Base-by-base conservation (phyloP, 306 rosid species). In the Coriaria nepalensis region DNA sequence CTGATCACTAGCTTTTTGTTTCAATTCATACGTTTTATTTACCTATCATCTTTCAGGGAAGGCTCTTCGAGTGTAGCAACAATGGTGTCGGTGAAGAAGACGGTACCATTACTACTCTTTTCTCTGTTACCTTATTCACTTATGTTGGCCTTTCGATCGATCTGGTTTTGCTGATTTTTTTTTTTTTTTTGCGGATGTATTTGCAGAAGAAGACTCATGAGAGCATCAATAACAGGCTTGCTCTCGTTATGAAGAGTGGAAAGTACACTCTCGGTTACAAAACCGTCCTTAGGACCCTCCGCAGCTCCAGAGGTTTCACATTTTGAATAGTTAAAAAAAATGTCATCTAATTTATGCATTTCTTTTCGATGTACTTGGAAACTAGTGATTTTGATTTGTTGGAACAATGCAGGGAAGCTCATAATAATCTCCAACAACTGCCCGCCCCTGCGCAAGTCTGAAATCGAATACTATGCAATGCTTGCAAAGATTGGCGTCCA, bases 201-300 rank as follows among this genome's bases (percentile, higher is more conserved):
- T 29, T 60, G 67, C 68, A 67, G 68, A 73, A 73, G 74, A 68
- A 68, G 69, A 57, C 66, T 43, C 74, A 68, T 11, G 69, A 63
- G 65, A 57, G 52, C 47, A 57, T 68, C 37, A 68, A 68, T 45
- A 68, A 55, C 50, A 57, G 69, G 53, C 68, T 68, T 8, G 69
- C 69, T n/a, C 69, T 62, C 0, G 69, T 68, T 36, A 47, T 68
- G 61, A 68, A 68, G 66, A 68, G 62, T 14, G 69, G 74, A 40
- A 68, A 68, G 37, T 68, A 34, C 65, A 62, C 38, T 15, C 57
- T 68, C n/a, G 69, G 74, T 0, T 68, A 62, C 74, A 68, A 68
- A 55, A 68, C 74, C 13, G 69, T 68, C 40, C 58, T 68, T 50
- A 55, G 62, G 15, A 9, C 69, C 29, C 74, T 68, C 13, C 69